A percentile compares a stretch with the other conserved stretches of the same genome.
phyloP scores from a whole-genome alignment of 352 stramenopile species.

The Phytophthora cajani region DNA sequence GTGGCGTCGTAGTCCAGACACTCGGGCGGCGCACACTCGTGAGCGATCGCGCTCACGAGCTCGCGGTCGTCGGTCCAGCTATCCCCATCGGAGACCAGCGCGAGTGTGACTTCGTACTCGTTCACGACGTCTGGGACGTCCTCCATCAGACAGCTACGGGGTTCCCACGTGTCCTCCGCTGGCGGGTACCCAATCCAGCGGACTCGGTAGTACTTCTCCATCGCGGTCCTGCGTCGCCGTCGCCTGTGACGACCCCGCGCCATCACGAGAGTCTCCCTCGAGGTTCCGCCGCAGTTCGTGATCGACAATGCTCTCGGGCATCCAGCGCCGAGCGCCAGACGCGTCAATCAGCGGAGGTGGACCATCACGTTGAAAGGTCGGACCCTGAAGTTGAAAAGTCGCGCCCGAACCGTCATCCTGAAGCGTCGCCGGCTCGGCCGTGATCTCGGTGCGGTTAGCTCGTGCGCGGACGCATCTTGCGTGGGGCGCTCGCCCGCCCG shows the following conservation, averaged over 20 bases:
- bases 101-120: constrained; percentile 5
- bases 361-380: background rate
- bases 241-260: background rate
- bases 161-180: constrained; percentile 3
- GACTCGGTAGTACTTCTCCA: background rate
- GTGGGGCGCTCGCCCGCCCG: too few relatives aligned
- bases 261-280: background rate
- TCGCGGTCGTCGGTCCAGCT: background rate
- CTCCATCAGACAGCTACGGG: background rate
- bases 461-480: too few relatives aligned
- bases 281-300: background rate
- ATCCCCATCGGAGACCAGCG: background rate
- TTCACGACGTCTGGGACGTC: constrained; percentile 1
- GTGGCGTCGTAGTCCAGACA: background rate
- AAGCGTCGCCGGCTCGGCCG: too few relatives aligned
- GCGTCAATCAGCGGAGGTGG: background rate
- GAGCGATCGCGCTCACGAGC: background rate
- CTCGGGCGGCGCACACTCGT: background rate
- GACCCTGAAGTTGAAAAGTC: too few relatives aligned
- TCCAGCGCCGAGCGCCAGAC: background rate
- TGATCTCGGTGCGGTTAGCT: too few relatives aligned
- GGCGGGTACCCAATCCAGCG: background rate
- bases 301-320: background rate
- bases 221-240: too few relatives aligned
- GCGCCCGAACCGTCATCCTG: too few relatives aligned